Evolutionary conservation across 176 grass and related monocot genomes (phyloP), one percentile per base, ranked within the genome.

Genomic region (Ampelocalamus luodianensis): DNA sequence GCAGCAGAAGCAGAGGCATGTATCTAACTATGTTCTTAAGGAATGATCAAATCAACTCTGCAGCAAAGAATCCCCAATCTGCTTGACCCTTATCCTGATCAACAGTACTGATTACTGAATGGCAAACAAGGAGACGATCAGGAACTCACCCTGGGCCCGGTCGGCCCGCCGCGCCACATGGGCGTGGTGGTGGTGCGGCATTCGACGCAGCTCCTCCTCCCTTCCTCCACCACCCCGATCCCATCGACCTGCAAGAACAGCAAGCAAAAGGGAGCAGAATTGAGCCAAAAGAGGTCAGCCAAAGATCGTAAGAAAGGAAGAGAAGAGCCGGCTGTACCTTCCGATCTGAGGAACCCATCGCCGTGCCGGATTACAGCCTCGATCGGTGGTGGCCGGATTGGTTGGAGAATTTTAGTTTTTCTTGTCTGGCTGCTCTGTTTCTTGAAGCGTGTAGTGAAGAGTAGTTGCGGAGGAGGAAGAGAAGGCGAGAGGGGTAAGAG

Each of bases 181-280:
- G 93, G 90, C 76, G 93, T 92, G 51, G 84, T 85, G 82, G 90
- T 95, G 49, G 93, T 86, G 76, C 82, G 87, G 86, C 93, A 95
- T 85, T 92, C 85, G 66, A 92, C 78, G 72, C 93, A 95, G 83
- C 90, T 79, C 78, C 83, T 87, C 86, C 85, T 78, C 22, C 82
- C 90, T 79, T 78, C 87, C 45, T 78, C 90, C 78, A 62, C 17
- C 58, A 77, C 71, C 11, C 49, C 74, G 50, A 83, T 79, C 82
- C 18, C 86, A 27, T 10, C 43, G 43, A 85, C 84, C 87, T 87
- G 46, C 66, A 72, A 1, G 16, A 59, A 8, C 26, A 10, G 16
- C 60, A 27, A 8, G 1, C 64, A 2, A 22, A 23, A 9, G 10
- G 1, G 24, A 66, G 29, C 12, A 71, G 9, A 56, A 56, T 29